phyloP scores from a whole-genome alignment of 2,329 filamentous ascomycete genomes.

The Aspergillus hortae region DNA sequence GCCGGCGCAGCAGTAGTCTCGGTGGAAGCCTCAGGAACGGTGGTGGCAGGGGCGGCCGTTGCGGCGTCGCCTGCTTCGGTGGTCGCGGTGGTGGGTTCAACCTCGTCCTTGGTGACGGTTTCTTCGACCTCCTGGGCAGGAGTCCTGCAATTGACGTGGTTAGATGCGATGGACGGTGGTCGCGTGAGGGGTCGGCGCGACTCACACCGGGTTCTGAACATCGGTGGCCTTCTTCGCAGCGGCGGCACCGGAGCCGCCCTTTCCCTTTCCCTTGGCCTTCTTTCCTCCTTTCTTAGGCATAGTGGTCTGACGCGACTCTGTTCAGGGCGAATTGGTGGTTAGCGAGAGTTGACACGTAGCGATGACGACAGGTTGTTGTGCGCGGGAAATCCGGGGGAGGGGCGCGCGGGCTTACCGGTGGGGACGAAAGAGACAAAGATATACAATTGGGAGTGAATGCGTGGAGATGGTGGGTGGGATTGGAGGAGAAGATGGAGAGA shows the following conservation, averaged over 20 bases:
- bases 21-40: constrained; percentile 9
- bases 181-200: constrained; percentile 6
- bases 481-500: not conserved
- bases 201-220: constrained; percentile 32
- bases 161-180: not conserved
- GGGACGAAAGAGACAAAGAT: not conserved
- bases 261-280: constrained; percentile 28
- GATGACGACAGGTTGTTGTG: constrained; percentile 8
- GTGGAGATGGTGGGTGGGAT: not conserved
- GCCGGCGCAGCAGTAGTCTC: not conserved
- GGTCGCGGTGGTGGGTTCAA: constrained; percentile 14
- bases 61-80: constrained; percentile 11
- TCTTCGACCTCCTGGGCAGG: constrained; percentile 22
- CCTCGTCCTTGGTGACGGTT: constrained; percentile 16
- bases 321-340: constrained; percentile 1
- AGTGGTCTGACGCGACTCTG: constrained; percentile 10
- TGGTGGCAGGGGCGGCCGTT: constrained; percentile 9
- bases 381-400: constrained; percentile 1
- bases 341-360: constrained; percentile 9
- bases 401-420: not conserved
- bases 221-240: constrained; percentile 25
- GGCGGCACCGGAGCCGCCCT: constrained; percentile 19
- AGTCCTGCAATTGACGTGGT: constrained; percentile 11
- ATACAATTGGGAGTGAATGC: constrained; percentile 9
- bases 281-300: constrained; percentile 37